These are phyloP conservation scores for Fusarium sacchari DNA, from an alignment of 2,329 filamentous ascomycete genomes.

Conservation along the genomic window DNA sequence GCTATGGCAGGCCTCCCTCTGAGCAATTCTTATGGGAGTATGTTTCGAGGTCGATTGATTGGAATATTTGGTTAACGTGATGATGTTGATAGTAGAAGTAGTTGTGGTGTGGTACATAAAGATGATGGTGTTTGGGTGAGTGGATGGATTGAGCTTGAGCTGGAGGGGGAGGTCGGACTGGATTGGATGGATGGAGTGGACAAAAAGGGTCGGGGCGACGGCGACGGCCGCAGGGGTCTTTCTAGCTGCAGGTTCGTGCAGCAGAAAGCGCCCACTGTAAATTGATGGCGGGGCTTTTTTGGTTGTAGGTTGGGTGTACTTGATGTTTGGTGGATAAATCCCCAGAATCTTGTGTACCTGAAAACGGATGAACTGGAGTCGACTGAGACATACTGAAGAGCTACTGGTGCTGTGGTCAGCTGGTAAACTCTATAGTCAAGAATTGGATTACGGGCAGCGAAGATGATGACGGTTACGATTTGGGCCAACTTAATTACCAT, in stretches of 20 bases:
- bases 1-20: neutral
- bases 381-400: neutral
- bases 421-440: neutral
- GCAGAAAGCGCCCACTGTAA: constrained; percentile 20
- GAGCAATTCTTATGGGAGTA: neutral
- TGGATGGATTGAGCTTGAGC: constrained; percentile 22
- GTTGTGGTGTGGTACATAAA: constrained; percentile 17
- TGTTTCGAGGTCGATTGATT: neutral
- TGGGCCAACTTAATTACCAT: neutral
- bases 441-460: neutral
- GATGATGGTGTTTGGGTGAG: constrained; percentile 25
- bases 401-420: neutral
- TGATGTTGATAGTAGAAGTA: constrained; percentile 23
- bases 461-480: neutral
- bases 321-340: constrained; percentile 3
- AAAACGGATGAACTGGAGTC: constrained; percentile 3
- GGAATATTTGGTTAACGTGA: neutral
- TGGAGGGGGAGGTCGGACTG: constrained; percentile 4
- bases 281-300: constrained; percentile 29
- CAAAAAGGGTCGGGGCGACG: constrained; percentile 37
- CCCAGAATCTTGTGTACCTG: constrained; percentile 1
- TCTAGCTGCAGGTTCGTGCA: constrained; percentile 30
- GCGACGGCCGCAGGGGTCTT: constrained; percentile 35
- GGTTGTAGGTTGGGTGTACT: neutral
- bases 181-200: constrained; percentile 24